Conservation (phyloP, 306 rosid genomes). For the Malus orientalis region DNA sequence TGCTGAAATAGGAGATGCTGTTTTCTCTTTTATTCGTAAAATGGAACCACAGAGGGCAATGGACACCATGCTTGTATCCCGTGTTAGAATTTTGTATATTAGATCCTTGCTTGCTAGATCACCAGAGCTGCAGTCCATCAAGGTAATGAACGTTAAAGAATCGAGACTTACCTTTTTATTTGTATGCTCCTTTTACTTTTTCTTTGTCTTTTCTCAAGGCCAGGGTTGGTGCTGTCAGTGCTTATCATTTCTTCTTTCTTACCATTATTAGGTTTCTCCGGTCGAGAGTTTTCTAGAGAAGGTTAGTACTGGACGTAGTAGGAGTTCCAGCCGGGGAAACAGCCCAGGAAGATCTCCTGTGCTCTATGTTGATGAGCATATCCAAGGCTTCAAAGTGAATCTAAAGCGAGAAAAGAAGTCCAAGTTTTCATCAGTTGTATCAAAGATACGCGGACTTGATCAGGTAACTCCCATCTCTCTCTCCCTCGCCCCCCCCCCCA, state of each 20-base stretch:
- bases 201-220: not conserved
- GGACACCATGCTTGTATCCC: slow-evolving; percentile 99
- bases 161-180: slow-evolving; percentile 1
- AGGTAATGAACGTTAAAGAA: slow-evolving; percentile 37
- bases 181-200: not conserved
- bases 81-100: slow-evolving; percentile 89
- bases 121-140: slow-evolving; percentile 93
- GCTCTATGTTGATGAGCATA: slow-evolving; percentile 62
- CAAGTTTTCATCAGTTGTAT: slow-evolving; percentile 87
- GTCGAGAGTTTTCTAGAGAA: slow-evolving; percentile 89
- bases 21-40: slow-evolving; percentile 83
- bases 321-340: slow-evolving; percentile 83
- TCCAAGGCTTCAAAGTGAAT: slow-evolving; percentile 86
- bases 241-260: slow-evolving; percentile 16
- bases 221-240: not conserved
- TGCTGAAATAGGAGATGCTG: slow-evolving; percentile 91
- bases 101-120: slow-evolving; percentile 94
- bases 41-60: slow-evolving; percentile 95
- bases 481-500: not conserved
- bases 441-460: slow-evolving; percentile 95
- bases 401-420: slow-evolving; percentile 89
- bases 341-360: slow-evolving; percentile 95
- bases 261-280: slow-evolving; percentile 55
- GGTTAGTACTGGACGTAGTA: slow-evolving; percentile 67
- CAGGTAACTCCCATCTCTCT: slow-evolving; percentile 46